Percentiles rank a stretch among this genome's conserved stretches.
These are phyloP conservation scores for Candida neerlandica DNA, from an alignment of 1,139 yeast genomes.

Conservation along the genomic window DNA sequence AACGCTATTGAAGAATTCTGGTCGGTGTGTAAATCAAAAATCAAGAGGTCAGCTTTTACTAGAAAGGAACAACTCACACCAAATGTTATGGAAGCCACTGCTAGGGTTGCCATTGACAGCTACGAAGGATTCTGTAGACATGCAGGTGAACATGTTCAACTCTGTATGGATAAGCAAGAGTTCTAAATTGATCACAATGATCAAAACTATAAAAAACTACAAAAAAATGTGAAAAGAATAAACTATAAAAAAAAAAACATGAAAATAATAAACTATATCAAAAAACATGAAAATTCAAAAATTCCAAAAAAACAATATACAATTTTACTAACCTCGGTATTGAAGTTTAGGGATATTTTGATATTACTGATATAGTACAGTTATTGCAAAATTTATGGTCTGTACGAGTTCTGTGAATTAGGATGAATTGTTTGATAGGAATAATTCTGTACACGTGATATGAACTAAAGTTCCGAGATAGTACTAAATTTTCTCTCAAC, in stretches of 20 bases:
- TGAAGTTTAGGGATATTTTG: not conserved
- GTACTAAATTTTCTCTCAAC: too few species aligned
- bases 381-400: too few species aligned
- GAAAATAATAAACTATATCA: too few species aligned
- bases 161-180: not conserved
- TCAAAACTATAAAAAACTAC: not conserved
- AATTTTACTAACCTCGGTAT: not conserved
- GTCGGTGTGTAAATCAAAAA: conserved; percentile 7
- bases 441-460: too few species aligned
- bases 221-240: not conserved
- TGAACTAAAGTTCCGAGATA: too few species aligned
- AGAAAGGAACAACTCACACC: conserved; percentile 5
- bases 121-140: conserved; percentile 7
- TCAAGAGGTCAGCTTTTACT: conserved; percentile 5
- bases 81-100: conserved; percentile 1
- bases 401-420: too few species aligned
- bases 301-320: too few species aligned
- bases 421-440: too few species aligned
- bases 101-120: not conserved
- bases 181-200: too few species aligned
- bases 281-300: too few species aligned
- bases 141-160: not conserved
- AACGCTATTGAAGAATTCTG: conserved; percentile 11
- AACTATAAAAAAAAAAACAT: too few species aligned
- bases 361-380: not conserved